Conservation (phyloP, 2,329 filamentous ascomycete species). For the Aureobasidium musti region DNA sequence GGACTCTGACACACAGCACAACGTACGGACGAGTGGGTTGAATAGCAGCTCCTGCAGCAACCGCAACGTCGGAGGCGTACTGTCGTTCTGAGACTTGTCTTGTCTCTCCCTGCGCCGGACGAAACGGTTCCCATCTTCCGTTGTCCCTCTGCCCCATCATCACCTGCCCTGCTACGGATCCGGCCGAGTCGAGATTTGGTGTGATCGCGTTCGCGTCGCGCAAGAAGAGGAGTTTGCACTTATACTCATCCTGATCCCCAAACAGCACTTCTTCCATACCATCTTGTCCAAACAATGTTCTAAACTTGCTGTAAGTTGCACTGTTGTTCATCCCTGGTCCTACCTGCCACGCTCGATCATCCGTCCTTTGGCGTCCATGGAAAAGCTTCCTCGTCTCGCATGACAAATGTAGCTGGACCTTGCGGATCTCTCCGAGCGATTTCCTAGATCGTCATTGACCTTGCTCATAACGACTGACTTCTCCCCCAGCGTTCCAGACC, state of each 20-base stretch:
- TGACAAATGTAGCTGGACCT: constrained; percentile 15
- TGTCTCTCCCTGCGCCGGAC: constrained; percentile 12
- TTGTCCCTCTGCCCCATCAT: constrained; percentile 17
- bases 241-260: constrained; percentile 12
- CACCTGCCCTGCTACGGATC: constrained; percentile 24
- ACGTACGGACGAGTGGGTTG: not conserved
- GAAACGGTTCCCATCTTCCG: constrained; percentile 22
- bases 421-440: constrained; percentile 13
- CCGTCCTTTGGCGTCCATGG: not conserved
- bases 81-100: constrained; percentile 17
- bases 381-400: constrained; percentile 23
- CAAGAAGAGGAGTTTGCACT: constrained; percentile 21
- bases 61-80: constrained; percentile 5
- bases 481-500: constrained; percentile 29
- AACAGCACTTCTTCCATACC: constrained; percentile 1
- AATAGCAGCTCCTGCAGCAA: not conserved
- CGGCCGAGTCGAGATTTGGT: constrained; percentile 24
- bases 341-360: not conserved
- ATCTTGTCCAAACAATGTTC: constrained; percentile 3
- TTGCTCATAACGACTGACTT: constrained; percentile 29
- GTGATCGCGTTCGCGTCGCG: constrained; percentile 27
- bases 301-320: constrained; percentile 22
- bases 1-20: not conserved
- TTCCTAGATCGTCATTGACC: constrained; percentile 14
- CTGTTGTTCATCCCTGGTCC: not conserved